phyloP scores from a whole-genome alignment of 1,139 yeast species.

The Arxiozyma heterogenica region DNA sequence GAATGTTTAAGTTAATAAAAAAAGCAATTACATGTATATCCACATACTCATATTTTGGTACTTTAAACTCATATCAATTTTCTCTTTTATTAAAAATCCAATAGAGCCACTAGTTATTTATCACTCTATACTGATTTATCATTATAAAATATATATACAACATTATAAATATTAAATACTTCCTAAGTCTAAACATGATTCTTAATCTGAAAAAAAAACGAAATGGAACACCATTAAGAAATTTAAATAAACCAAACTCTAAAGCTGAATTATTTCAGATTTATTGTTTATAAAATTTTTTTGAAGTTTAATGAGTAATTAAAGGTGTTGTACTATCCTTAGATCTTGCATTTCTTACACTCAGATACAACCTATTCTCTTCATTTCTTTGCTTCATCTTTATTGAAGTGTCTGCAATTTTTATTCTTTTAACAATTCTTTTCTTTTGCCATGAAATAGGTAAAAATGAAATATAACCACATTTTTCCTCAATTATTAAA shows the following conservation, averaged over 20 bases:
- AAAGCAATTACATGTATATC: background rate
- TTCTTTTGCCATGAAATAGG: constrained; percentile 55
- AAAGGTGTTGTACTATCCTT: constrained; percentile 27
- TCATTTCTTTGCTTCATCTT: constrained; percentile 8
- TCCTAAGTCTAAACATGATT: background rate
- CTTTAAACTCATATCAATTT: background rate
- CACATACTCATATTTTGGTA: background rate
- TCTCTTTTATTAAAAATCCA: too few relatives aligned
- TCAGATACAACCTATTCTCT: background rate
- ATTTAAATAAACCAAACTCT: background rate
- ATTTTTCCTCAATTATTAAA: constrained; percentile 51
- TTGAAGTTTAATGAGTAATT: constrained; percentile 5
- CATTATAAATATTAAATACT: background rate
- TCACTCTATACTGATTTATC: background rate
- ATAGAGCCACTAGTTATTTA: background rate
- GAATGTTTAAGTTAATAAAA: constrained; percentile 2
- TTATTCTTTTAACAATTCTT: constrained; percentile 43
- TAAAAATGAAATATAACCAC: constrained; percentile 49
- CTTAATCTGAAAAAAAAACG: too few relatives aligned
- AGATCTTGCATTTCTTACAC: constrained; percentile 17
- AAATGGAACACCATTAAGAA: too few relatives aligned
- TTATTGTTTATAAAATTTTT: too few relatives aligned
- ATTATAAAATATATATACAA: background rate
- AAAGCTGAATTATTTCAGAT: too few relatives aligned
- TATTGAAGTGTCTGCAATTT: constrained; percentile 23